Percentiles rank a stretch among this genome's conserved stretches.
phyloP scores from a whole-genome alignment of 1,139 yeast species.

The Pichia terricola region DNA sequence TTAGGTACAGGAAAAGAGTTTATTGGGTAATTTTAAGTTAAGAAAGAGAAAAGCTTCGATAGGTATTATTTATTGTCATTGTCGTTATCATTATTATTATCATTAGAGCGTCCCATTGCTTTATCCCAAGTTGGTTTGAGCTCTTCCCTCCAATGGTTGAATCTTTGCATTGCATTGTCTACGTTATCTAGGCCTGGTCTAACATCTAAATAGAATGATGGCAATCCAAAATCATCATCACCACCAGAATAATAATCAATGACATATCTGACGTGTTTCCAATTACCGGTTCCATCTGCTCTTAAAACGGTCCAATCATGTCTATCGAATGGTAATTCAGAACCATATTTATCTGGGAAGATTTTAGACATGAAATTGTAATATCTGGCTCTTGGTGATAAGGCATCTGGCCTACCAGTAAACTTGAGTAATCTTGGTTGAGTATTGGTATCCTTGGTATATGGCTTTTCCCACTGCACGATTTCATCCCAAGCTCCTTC shows the following conservation, averaged over 20 bases:
- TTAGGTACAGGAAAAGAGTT: too few species aligned
- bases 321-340: constrained; percentile 90
- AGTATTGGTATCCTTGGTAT: constrained; percentile 40
- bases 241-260: constrained; percentile 90
- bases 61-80: too few species aligned
- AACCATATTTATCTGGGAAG: constrained; percentile 64
- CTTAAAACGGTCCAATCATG: constrained; percentile 98
- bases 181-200: constrained; percentile 84
- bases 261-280: constrained; percentile 76
- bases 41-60: too few species aligned
- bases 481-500: constrained; percentile 99
- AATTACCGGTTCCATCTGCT: constrained; percentile 31
- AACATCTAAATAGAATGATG: constrained; percentile 85
- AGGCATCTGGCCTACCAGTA: constrained; percentile 84
- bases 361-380: constrained; percentile 56
- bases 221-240: constrained; percentile 85
- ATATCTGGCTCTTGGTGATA: constrained; percentile 80
- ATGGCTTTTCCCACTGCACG: constrained; percentile 71
- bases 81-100: too few species aligned
- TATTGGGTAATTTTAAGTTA: too few species aligned
- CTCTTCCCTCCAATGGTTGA: constrained; percentile 21
- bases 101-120: constrained; percentile 21
- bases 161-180: constrained; percentile 55
- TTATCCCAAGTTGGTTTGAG: constrained; percentile 26
- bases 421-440: constrained; percentile 77